These are phyloP conservation scores for Fennellomyces sp. DNA, from an alignment of 371 early-diverging fungal genomes.

Conservation along the genomic window DNA sequence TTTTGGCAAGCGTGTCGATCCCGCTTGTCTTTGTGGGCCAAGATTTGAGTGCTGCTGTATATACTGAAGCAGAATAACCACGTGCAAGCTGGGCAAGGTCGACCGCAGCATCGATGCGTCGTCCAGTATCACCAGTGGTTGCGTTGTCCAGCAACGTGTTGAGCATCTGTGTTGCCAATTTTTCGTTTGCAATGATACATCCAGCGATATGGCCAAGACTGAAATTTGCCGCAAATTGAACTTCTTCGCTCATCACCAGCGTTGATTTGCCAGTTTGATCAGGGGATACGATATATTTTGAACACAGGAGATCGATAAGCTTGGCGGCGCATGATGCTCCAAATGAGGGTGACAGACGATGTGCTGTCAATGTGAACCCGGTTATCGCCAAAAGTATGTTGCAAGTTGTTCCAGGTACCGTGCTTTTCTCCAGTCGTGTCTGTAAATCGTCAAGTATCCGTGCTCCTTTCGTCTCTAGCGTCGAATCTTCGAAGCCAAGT, in stretches of 20 bases:
- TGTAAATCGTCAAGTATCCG: constrained; percentile 44
- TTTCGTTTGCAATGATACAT: constrained; percentile 51
- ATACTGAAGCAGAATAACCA: constrained; percentile 56
- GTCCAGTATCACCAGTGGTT: background rate
- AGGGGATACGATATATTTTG: constrained; percentile 22
- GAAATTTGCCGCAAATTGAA: constrained; percentile 59
- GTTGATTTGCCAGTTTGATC: constrained; percentile 19
- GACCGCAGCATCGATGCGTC: constrained; percentile 34
- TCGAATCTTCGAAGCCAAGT: constrained; percentile 18
- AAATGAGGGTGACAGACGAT: constrained; percentile 26
- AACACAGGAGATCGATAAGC: constrained; percentile 27
- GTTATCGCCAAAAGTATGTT: constrained; percentile 57
- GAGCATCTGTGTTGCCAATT: constrained; percentile 23
- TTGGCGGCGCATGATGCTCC: constrained; percentile 31
- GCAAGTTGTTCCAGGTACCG: constrained; percentile 58
- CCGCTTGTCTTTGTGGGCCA: constrained; percentile 52
- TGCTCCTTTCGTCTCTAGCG: constrained; percentile 28
- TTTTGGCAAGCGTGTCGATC: constrained; percentile 23
- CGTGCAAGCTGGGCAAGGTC: constrained; percentile 49
- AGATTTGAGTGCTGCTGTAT: constrained; percentile 38
- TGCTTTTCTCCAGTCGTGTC: constrained; percentile 50
- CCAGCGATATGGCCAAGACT: constrained; percentile 51
- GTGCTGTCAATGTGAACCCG: constrained; percentile 31
- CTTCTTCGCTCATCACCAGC: constrained; percentile 55
- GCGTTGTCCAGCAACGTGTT: constrained; percentile 21